Conservation (phyloP, 2,329 filamentous ascomycete genomes). For the Penicillium sp. region DNA sequence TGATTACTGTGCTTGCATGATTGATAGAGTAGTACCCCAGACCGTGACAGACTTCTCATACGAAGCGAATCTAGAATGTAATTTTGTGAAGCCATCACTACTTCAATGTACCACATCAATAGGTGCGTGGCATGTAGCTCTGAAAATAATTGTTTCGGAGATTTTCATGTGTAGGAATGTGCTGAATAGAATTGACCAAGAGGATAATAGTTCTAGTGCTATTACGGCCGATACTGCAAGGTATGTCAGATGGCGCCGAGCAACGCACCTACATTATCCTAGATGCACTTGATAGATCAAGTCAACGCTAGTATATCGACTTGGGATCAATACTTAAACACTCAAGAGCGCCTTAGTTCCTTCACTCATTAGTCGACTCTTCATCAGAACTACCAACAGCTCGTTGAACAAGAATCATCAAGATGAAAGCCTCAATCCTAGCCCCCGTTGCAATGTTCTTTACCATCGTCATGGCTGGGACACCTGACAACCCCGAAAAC, state of each 20-base stretch:
- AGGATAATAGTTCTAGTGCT: neutral
- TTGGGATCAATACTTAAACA: neutral
- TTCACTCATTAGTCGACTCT: neutral
- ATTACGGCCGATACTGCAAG: neutral
- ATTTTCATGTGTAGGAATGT: neutral
- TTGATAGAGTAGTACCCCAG: neutral
- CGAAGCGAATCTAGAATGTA: neutral
- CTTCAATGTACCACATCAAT: neutral
- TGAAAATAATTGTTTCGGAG: neutral
- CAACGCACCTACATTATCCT: neutral
- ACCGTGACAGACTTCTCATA: too few species aligned
- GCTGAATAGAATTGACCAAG: neutral
- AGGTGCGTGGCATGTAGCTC: neutral
- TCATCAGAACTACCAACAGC: neutral
- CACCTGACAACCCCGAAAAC: conserved; percentile 5
- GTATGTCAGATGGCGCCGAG: neutral
- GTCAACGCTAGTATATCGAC: neutral
- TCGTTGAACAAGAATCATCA: neutral
- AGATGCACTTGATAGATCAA: neutral
- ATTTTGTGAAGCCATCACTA: neutral
- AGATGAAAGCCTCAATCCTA: conserved; percentile 5
- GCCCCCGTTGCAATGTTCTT: conserved; percentile 1
- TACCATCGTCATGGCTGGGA: neutral
- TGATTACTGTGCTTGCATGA: conserved; percentile 5
- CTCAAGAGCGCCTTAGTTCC: neutral